Evolutionary conservation across 805 yeast species (phyloP).

Genomic region (Barnettozyma wickerhamii): DNA sequence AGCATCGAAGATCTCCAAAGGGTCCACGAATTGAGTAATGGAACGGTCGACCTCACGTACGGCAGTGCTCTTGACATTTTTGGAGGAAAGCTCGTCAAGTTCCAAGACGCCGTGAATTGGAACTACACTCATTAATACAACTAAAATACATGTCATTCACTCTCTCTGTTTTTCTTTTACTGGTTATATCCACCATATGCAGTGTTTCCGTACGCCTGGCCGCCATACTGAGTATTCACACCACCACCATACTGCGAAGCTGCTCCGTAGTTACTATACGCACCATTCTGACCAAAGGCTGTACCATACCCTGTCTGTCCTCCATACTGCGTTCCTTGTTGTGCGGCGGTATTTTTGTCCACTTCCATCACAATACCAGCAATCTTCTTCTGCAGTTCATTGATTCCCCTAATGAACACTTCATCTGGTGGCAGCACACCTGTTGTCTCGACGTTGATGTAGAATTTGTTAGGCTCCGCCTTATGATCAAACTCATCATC

Average conservation of each 20-base stretch:
- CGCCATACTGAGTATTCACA: conserved; percentile 9
- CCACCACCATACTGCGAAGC: conserved; percentile 11
- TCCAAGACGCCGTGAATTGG: conserved; percentile 75
- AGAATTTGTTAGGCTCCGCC: conserved; percentile 78
- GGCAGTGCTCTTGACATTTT: conserved; percentile 94
- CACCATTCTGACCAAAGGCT: conserved; percentile 24
- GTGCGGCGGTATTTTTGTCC: conserved; percentile 37
- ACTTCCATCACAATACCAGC: conserved; percentile 81
- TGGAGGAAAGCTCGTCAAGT: conserved; percentile 81
- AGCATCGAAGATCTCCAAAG: conserved; percentile 59
- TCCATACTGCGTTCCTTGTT: conserved; percentile 28
- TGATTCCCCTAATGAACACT: conserved; percentile 80
- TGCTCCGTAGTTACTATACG: conserved; percentile 12
- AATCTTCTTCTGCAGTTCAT: conserved; percentile 81
- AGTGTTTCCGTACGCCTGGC: conserved; percentile 9
- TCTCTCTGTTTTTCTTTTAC: neutral
- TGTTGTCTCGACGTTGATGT: conserved; percentile 87
- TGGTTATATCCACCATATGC: conserved; percentile 13
- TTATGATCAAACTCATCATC: conserved; percentile 81
- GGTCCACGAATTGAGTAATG: conserved; percentile 65
- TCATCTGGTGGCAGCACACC: conserved; percentile 88
- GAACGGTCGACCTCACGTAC: conserved; percentile 85
- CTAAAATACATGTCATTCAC: neutral
- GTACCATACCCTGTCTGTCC: conserved; percentile 28
- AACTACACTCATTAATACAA: conserved; percentile 34